A percentile compares a stretch with the other conserved stretches of the same genome.
phyloP scores from a whole-genome alignment of 2,329 filamentous ascomycete genomes.

The Mycosphaerella arachidis region DNA sequence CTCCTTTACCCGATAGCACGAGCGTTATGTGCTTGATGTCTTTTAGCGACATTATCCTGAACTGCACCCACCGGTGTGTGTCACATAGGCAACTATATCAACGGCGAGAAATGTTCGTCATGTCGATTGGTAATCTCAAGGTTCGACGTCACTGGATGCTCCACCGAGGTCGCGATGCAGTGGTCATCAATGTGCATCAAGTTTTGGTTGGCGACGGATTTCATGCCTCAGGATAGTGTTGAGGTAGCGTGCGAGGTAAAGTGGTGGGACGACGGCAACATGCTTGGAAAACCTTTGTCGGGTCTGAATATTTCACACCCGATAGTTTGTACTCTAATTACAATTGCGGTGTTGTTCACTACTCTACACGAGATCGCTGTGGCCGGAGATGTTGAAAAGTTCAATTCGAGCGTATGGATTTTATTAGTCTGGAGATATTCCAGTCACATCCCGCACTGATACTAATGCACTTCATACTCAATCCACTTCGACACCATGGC shows the following conservation, averaged over 20 bases:
- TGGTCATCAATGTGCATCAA: background rate
- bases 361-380: background rate
- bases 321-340: background rate
- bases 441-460: too few relatives aligned
- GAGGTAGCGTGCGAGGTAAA: background rate
- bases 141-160: background rate
- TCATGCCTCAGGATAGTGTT: background rate
- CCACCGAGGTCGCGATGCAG: background rate
- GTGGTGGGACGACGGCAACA: background rate
- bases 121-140: background rate
- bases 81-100: background rate
- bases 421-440: too few relatives aligned
- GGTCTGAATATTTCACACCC: background rate
- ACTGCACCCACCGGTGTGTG: background rate
- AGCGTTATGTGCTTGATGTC: conserved; percentile 75
- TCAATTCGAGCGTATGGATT: too few relatives aligned
- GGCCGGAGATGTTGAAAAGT: too few relatives aligned
- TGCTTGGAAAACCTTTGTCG: background rate
- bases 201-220: background rate
- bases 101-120: background rate
- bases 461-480: too few relatives aligned
- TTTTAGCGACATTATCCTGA: conserved; percentile 56
- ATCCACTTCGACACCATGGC: too few relatives aligned
- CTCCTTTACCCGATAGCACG: conserved; percentile 92
- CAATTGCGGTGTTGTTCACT: background rate